Evolutionary conservation across 2,329 filamentous ascomycete genomes (phyloP).

Genomic region (Epichloe elymi): DNA sequence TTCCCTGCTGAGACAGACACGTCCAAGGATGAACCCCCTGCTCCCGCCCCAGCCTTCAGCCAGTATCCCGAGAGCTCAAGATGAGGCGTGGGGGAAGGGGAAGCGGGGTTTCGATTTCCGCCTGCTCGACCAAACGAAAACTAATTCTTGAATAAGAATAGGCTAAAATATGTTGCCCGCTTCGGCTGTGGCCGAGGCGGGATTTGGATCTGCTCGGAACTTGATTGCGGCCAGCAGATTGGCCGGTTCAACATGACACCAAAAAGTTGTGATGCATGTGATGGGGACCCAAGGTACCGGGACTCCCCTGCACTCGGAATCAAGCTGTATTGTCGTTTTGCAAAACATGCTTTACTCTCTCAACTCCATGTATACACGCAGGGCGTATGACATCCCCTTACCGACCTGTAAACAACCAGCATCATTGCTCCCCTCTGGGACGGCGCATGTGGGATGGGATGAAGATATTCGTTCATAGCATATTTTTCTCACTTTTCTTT

Average conservation of each 20-base stretch:
- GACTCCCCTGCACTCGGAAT: not conserved
- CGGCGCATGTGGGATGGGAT: not conserved
- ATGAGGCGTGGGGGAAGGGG: constrained; percentile 5
- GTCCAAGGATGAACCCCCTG: constrained; percentile 19
- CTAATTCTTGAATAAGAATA: not conserved
- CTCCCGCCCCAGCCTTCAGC: constrained; percentile 27
- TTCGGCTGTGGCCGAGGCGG: not conserved
- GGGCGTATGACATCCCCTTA: not conserved
- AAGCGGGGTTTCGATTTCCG: not conserved
- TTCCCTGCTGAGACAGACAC: constrained; percentile 33
- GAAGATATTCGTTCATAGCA: not conserved
- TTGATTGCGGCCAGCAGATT: constrained; percentile 3
- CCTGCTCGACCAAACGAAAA: not conserved
- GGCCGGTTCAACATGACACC: not conserved
- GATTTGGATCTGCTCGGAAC: not conserved
- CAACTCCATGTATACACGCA: constrained; percentile 1
- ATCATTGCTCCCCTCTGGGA: not conserved
- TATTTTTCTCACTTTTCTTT: not conserved
- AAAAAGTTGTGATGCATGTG: not conserved
- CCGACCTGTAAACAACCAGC: not conserved
- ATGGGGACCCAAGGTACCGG: not conserved
- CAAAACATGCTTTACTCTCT: not conserved
- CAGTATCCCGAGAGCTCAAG: constrained; percentile 7
- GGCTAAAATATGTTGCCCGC: not conserved
- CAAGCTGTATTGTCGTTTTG: not conserved